Percentiles rank a stretch among this genome's conserved stretches.
phyloP scores from a whole-genome alignment of 345 rosid species.

The Schrenkiella parvula region DNA sequence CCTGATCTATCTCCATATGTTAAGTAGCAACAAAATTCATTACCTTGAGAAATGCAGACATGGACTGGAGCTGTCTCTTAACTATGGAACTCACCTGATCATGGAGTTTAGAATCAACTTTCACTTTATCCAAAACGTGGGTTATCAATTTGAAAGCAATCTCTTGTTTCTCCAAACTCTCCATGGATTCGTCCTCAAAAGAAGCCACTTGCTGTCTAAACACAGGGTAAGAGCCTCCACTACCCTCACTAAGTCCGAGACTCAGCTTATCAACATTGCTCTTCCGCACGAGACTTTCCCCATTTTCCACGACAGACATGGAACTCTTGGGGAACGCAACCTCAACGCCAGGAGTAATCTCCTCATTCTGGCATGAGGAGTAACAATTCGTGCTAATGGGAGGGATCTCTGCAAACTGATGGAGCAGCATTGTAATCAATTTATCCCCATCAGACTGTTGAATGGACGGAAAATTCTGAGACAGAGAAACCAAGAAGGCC shows the following conservation, averaged over 20 bases:
- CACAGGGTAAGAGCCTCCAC: conserved; percentile 30
- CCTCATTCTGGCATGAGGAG: conserved; percentile 35
- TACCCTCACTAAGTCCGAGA: conserved; percentile 48
- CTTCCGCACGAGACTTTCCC: conserved; percentile 54
- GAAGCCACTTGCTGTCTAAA: conserved; percentile 46
- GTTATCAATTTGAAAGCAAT: conserved; percentile 76
- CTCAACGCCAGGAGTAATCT: conserved; percentile 55
- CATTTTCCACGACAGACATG: conserved; percentile 43
- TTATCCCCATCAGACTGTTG: conserved; percentile 45
- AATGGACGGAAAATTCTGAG: conserved; percentile 59
- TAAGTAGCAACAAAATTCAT: conserved; percentile 35
- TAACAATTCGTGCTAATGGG: conserved; percentile 44
- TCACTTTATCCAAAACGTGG: conserved; percentile 62
- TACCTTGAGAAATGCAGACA: conserved; percentile 92
- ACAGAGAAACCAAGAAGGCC: conserved; percentile 55
- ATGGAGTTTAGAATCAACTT: conserved; percentile 64
- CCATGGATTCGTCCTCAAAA: conserved; percentile 69
- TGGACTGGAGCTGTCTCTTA: conserved; percentile 80
- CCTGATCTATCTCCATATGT: background rate
- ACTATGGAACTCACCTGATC: conserved; percentile 69
- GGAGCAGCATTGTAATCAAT: conserved; percentile 48
- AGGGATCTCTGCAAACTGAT: conserved; percentile 41
- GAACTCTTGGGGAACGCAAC: conserved; percentile 40
- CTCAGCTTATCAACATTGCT: conserved; percentile 47
- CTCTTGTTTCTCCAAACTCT: conserved; percentile 79